Evolutionary conservation across 2,329 filamentous ascomycete genomes (phyloP), one percentile per base, ranked within the genome.

Genomic region (Macroventuria anomochaeta): DNA sequence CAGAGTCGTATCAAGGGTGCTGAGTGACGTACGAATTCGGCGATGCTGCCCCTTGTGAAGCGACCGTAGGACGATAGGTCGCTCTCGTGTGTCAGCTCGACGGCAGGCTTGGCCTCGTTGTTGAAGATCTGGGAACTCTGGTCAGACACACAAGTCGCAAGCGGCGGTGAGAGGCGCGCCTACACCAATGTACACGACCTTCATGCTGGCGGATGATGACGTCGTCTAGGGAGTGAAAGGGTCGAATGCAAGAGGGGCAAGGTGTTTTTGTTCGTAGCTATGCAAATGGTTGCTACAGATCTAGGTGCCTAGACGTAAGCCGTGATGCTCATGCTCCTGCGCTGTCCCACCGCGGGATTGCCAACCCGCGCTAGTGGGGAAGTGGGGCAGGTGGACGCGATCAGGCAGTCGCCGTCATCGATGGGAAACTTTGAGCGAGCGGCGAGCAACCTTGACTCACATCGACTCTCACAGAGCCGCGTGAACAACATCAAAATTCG

Each of bases 111-210:
- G 6, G 38, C 78, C 70, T 90, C 87, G 78, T 95, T 95, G 77
- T 88, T 89, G 72, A 95, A 81, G 75, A 96, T 85, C 91, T 96
- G 69, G 54, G 44, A 13, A 44, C 26, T 21, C 40, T 42, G 46
- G 41, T 66, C 43, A 70, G 61, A 25, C 31, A 36, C 18, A 32
- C 23, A 36, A 28, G 46, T 49, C 53, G 18, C 36, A 38, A 41
- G 51, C 40, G 48, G 64, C 58, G 65, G 59, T 62, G 62, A 63
- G 58, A 47, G 57, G 59, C 57, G 32, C 46, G 73, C 87, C 61
- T 87, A 95, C 91, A 68, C 90, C 91, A 73, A 96, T 91, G 78
- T 95, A 95, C 76, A 89, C 83, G 76, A 95, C 80, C 85, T 93
- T 93, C 90, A 93, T 93, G 73, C 68, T 77, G 73, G 41, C 55